Percentiles rank a stretch among this genome's conserved stretches.
Evolutionary conservation across 371 early-diverging fungal species (phyloP).

Genomic region (Circinella minor): DNA sequence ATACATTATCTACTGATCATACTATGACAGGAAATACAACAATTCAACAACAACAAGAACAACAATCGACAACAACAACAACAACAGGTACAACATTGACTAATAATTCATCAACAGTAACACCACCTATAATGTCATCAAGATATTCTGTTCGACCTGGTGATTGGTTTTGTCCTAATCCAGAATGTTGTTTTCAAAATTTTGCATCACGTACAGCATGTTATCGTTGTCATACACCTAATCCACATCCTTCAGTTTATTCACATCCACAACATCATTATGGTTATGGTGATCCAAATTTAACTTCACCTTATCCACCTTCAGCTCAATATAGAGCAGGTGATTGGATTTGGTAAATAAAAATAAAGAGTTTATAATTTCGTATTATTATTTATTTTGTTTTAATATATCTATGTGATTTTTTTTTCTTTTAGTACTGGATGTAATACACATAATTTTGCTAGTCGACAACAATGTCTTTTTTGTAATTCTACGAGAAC

Average conservation of each 20-base stretch:
- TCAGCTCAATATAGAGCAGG: constrained; percentile 58
- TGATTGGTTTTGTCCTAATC: constrained; percentile 79
- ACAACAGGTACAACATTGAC: too few species aligned
- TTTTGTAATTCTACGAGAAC: constrained; percentile 46
- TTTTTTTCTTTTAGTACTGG: constrained; percentile 35
- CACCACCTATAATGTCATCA: not conserved
- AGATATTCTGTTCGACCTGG: constrained; percentile 55
- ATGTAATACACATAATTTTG: constrained; percentile 68
- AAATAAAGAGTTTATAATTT: too few species aligned
- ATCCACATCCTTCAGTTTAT: constrained; percentile 37
- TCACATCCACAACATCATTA: constrained; percentile 22
- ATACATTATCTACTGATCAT: constrained; percentile 1
- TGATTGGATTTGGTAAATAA: constrained; percentile 62
- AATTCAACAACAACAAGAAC: too few species aligned
- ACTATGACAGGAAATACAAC: not conserved
- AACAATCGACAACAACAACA: too few species aligned
- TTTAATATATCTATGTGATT: too few species aligned
- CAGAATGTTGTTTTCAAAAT: constrained; percentile 76
- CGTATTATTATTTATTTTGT: too few species aligned
- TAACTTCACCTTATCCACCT: constrained; percentile 29
- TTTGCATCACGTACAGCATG: constrained; percentile 74
- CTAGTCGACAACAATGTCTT: constrained; percentile 64
- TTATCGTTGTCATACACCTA: constrained; percentile 62
- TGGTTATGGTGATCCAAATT: constrained; percentile 37
- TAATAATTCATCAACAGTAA: not conserved